Evolutionary conservation across 495 filamentous ascomycete genomes (phyloP).

Genomic region (Saxispiralis lemnorum): DNA sequence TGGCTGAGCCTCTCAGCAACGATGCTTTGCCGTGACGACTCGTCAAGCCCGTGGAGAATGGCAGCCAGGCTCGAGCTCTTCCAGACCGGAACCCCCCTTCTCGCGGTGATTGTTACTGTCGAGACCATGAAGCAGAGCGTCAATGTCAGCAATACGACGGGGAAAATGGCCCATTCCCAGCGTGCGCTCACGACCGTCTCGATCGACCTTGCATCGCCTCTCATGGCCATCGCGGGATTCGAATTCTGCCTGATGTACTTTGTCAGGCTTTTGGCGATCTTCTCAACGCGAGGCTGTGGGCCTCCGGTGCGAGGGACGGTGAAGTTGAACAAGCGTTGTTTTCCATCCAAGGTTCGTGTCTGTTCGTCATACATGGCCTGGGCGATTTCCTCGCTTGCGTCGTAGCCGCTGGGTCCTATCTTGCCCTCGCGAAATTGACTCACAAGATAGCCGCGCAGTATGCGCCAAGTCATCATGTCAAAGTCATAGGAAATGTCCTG

Average conservation of each 20-base stretch:
- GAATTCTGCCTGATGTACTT: not conserved
- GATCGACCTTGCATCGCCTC: not conserved
- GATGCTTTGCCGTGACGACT: not conserved
- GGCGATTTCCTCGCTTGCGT: too few relatives aligned
- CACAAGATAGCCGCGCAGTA: too few relatives aligned
- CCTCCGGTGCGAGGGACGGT: not conserved
- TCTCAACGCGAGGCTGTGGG: not conserved
- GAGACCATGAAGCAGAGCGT: not conserved
- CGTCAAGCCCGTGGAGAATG: conserved; percentile 3
- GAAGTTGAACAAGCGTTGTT: too few relatives aligned
- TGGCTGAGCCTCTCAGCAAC: not conserved
- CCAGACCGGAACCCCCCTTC: conserved; percentile 1
- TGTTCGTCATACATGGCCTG: too few relatives aligned
- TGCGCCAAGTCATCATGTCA: too few relatives aligned
- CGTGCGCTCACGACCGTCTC: not conserved
- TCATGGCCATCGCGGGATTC: not conserved
- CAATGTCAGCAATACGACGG: not conserved
- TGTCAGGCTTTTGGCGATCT: conserved; percentile 3
- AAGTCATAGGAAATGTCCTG: too few relatives aligned
- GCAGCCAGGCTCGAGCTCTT: conserved; percentile 2
- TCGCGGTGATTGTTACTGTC: not conserved
- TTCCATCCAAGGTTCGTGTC: too few relatives aligned
- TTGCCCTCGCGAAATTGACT: too few relatives aligned
- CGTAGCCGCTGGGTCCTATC: too few relatives aligned
- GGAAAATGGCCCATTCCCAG: conserved; percentile 1